Evolutionary conservation across 2,329 filamentous ascomycete species (phyloP).

Genomic region (Epichloe coenophiala): DNA sequence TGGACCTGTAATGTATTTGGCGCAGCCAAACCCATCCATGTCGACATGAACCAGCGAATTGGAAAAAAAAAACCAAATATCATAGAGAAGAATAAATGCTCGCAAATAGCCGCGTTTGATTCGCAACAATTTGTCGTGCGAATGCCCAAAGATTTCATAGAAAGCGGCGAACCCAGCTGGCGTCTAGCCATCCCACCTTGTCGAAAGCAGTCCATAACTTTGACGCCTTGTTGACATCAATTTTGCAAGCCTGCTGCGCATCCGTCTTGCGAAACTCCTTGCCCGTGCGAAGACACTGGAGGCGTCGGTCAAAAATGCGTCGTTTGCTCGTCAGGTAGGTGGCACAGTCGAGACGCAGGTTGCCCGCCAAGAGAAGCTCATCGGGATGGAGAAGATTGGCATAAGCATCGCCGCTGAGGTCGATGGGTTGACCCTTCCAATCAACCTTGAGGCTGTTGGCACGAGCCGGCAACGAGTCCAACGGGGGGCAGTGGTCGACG

Average conservation of each 20-base stretch:
- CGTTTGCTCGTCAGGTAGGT: slow-evolving; percentile 90
- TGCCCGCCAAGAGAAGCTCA: slow-evolving; percentile 64
- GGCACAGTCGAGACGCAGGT: slow-evolving; percentile 69
- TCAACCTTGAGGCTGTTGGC: slow-evolving; percentile 67
- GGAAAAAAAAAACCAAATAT: neutral
- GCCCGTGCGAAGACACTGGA: slow-evolving; percentile 50
- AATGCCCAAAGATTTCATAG: slow-evolving; percentile 11
- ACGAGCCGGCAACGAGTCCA: slow-evolving; percentile 50
- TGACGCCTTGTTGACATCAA: slow-evolving; percentile 94
- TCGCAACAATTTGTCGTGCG: slow-evolving; percentile 6
- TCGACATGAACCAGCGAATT: slow-evolving; percentile 1
- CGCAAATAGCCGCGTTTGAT: slow-evolving; percentile 1
- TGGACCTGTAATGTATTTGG: neutral
- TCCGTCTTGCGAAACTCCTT: slow-evolving; percentile 94
- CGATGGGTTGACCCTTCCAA: slow-evolving; percentile 71
- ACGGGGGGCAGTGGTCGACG: slow-evolving; percentile 62
- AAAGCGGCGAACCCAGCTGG: slow-evolving; percentile 27
- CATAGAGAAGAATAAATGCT: neutral
- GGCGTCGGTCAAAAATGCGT: slow-evolving; percentile 69
- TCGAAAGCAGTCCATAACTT: slow-evolving; percentile 86
- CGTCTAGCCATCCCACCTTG: slow-evolving; percentile 68
- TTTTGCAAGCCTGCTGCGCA: slow-evolving; percentile 92
- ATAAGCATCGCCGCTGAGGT: slow-evolving; percentile 61
- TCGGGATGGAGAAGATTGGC: slow-evolving; percentile 60
- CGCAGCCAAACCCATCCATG: slow-evolving; percentile 5